Conservation (phyloP, 768 basidiomycete species). For the Naganishia vaughanmartiniae region DNA sequence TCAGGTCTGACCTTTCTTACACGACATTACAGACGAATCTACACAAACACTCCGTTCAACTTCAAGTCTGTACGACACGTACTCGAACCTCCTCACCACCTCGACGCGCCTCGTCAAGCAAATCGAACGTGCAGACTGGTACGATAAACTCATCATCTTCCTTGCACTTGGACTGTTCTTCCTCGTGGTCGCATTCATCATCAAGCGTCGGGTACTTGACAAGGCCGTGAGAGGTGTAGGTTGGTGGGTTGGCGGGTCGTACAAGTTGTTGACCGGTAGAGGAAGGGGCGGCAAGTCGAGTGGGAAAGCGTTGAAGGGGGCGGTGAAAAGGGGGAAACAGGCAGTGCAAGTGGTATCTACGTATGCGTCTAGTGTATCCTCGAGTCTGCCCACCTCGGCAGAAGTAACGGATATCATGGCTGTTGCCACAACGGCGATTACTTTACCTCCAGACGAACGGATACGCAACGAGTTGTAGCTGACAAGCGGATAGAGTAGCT, state of each 20-base stretch:
- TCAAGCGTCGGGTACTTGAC: constrained; percentile 83
- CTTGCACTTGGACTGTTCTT: constrained; percentile 77
- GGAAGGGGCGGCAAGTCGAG: constrained; percentile 19
- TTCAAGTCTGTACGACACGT: constrained; percentile 69
- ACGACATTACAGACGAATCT: constrained; percentile 63
- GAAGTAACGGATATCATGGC: constrained; percentile 1
- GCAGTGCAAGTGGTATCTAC: constrained; percentile 7
- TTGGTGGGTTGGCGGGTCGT: constrained; percentile 65
- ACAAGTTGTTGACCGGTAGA: constrained; percentile 33
- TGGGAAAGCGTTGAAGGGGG: constrained; percentile 7
- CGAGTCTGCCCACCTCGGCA: not conserved
- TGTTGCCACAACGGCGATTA: not conserved
- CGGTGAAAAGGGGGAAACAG: constrained; percentile 3
- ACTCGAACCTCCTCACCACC: constrained; percentile 67
- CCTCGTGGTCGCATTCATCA: constrained; percentile 76
- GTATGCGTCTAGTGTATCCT: not conserved
- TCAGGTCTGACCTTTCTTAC: not conserved
- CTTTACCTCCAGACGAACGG: not conserved
- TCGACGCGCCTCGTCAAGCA: constrained; percentile 82
- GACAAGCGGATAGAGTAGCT: not conserved
- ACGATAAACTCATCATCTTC: constrained; percentile 83
- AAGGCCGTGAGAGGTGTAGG: constrained; percentile 72
- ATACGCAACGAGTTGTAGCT: constrained; percentile 12
- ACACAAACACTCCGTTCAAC: constrained; percentile 73
- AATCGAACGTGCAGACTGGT: constrained; percentile 84